Evolutionary conservation across 768 basidiomycete species (phyloP), one percentile per base, ranked within the genome.

Genomic region (Naganishia randhawae): DNA sequence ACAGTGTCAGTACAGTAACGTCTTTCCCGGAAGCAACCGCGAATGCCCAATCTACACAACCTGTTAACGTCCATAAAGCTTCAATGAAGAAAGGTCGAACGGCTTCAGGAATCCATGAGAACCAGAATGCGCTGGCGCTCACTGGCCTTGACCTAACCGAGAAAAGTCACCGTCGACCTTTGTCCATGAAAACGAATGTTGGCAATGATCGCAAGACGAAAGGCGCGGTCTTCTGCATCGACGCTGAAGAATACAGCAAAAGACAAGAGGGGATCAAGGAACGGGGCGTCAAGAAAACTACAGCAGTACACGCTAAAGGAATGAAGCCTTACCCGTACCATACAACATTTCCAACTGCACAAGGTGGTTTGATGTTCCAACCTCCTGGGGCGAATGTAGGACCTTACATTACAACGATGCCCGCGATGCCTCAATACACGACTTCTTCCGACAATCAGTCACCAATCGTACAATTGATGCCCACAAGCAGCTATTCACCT

Each of bases 201-300:
- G 41, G 39, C 22, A 61, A 61, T n/a, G n/a, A n/a, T 41, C 35
- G 57, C 16, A 35, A 33, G 32, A 1, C 57, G 16, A 41, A 19
- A 27, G 57, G 31, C n/a, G 17, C 25, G 16, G 25, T 25, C 29
- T 2, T 39, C 37, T 39, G 35, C 39, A 61, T 61, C 57, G 57
- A 61, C 29, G 57, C 41, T 22, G 57, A 61, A 7, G 57, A 61
- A 29, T 61, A 61, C 57, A 41, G 27, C 37, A 61, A 61, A 22
- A 61, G 41, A 22, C 37, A 22, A 19, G 57, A 25, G n/a, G 39
- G 19, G 3, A 10, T 35, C 22, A 61, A 41, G 29, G 22, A 39
- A 14, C 57, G 39, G 13, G 9, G 16, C 16, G 39, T 22, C 31
- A 61, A 41, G 37, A 61, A 61, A 22, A 19, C 41, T 25, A n/a